Percentiles rank a stretch among this genome's conserved stretches.
These are phyloP conservation scores for Mortierella sp. DNA, from an alignment of 371 early-diverging fungal species.

Conservation along the genomic window DNA sequence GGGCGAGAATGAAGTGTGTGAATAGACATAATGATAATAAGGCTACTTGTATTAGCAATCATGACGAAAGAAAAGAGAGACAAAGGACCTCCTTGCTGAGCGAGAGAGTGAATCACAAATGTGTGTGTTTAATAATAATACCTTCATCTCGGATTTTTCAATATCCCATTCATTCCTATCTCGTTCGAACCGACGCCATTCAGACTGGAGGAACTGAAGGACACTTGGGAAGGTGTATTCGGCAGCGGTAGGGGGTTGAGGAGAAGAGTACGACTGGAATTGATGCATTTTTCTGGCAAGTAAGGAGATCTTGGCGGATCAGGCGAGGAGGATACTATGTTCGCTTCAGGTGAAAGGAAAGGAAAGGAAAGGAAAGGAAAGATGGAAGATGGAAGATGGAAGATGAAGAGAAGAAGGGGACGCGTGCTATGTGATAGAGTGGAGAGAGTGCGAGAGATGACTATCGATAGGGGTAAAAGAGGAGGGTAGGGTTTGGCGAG, in stretches of 20 bases:
- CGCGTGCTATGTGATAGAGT: not conserved
- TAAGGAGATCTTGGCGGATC: constrained; percentile 1
- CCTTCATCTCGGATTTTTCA: constrained; percentile 87
- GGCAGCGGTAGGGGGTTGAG: constrained; percentile 38
- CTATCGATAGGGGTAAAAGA: not conserved
- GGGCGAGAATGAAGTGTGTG: constrained; percentile 7
- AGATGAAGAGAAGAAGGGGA: not conserved
- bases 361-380: not conserved
- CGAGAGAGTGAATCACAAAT: not conserved
- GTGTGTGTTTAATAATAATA: constrained; percentile 26
- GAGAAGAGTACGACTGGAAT: constrained; percentile 29
- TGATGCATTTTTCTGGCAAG: constrained; percentile 24
- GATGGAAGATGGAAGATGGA: not conserved
- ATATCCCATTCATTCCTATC: constrained; percentile 93
- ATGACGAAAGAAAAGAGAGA: not conserved
- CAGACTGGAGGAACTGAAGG: constrained; percentile 85
- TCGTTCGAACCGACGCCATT: constrained; percentile 90
- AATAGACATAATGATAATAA: too few species aligned
- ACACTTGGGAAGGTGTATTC: constrained; percentile 87
- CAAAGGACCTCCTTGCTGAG: not conserved
- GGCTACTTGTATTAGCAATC: too few species aligned
- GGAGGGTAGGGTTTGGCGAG: not conserved
- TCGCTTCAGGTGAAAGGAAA: not conserved
- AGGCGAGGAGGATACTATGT: not conserved
- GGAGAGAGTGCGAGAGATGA: not conserved